phyloP scores from a whole-genome alignment of 2,329 filamentous ascomycete species.

The Aspergillus floridensis region DNA sequence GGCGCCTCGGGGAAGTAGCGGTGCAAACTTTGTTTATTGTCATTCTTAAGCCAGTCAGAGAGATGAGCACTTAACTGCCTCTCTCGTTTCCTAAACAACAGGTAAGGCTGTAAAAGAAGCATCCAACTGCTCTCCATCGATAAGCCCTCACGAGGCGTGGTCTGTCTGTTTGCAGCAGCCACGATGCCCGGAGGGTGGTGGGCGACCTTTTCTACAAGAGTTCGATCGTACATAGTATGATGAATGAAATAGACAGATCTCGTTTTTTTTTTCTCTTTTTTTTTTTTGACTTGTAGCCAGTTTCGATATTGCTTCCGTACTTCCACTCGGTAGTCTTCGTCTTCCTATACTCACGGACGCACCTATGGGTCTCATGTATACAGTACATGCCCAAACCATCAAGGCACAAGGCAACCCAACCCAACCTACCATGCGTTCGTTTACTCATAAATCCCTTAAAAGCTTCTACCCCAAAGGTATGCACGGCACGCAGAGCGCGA shows the following conservation, averaged over 20 bases:
- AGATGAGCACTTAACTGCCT: slow-evolving; percentile 44
- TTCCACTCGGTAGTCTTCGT: too few relatives aligned
- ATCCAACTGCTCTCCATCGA: slow-evolving; percentile 45
- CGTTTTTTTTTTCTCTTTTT: background rate
- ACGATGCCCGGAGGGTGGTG: slow-evolving; percentile 18
- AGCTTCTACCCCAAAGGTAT: background rate
- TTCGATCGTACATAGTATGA: slow-evolving; percentile 11
- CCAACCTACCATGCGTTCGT: too few relatives aligned
- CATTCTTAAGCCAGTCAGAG: slow-evolving; percentile 38
- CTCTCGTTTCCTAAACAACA: slow-evolving; percentile 32
- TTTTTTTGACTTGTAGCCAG: background rate
- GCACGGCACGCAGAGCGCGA: background rate
- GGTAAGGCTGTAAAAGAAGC: slow-evolving; percentile 42
- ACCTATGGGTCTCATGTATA: too few relatives aligned
- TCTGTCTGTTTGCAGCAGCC: background rate
- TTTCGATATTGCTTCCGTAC: too few relatives aligned
- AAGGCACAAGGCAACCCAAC: background rate
- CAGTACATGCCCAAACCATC: too few relatives aligned
- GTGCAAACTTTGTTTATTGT: slow-evolving; percentile 31
- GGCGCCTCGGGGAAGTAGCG: slow-evolving; percentile 30
- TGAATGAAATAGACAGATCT: background rate
- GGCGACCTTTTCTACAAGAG: slow-evolving; percentile 14
- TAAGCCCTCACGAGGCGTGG: slow-evolving; percentile 22
- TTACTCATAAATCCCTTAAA: background rate
- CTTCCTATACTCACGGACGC: too few relatives aligned